Evolutionary conservation across 75 land plant genomes (phyloP).

Genomic region (Pinus taeda): DNA sequence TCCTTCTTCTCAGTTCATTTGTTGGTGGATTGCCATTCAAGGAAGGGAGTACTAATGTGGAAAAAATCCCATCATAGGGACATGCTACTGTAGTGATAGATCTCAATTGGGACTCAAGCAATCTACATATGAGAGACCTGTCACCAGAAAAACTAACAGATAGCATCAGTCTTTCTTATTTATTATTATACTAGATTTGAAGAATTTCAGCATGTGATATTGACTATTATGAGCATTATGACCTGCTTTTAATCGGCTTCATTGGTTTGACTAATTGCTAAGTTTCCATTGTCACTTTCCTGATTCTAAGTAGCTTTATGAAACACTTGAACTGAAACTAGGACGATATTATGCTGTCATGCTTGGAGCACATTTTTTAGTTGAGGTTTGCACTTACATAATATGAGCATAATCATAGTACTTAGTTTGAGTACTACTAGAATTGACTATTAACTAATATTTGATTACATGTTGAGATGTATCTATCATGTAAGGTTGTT

Average conservation of each 20-base stretch:
- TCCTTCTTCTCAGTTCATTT: background rate
- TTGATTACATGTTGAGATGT: background rate
- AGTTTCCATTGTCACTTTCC: background rate
- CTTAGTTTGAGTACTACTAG: too few relatives aligned
- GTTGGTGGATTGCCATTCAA: background rate
- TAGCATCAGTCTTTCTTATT: background rate
- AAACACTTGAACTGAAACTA: background rate
- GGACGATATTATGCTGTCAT: background rate
- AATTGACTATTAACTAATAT: too few relatives aligned
- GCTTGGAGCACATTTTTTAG: background rate
- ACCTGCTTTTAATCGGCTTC: background rate
- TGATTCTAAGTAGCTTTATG: background rate
- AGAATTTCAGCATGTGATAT: background rate
- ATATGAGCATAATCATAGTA: background rate
- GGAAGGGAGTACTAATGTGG: too few relatives aligned
- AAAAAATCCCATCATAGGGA: too few relatives aligned
- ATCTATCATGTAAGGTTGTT: background rate
- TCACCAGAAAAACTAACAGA: background rate
- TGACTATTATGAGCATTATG: background rate
- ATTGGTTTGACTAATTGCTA: background rate
- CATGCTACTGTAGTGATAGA: too few relatives aligned
- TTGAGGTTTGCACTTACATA: background rate
- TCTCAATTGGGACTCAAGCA: background rate
- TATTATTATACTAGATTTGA: background rate
- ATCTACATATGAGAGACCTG: background rate